Base-by-base conservation (phyloP, 2,329 filamentous ascomycete species). In the Fusarium burgessii region DNA sequence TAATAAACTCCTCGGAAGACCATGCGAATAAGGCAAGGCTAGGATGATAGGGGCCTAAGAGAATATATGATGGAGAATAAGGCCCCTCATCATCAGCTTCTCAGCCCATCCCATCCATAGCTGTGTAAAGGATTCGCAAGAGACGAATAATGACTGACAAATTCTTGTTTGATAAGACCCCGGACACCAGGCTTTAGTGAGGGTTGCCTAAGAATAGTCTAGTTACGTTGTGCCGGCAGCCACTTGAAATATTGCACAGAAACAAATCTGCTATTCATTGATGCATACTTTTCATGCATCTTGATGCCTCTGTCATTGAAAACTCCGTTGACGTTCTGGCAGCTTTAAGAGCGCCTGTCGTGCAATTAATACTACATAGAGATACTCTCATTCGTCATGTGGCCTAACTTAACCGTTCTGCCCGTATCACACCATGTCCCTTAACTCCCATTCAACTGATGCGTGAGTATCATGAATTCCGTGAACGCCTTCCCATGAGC, bases 401-500 rank as follows among this genome's bases (percentile, higher is more conserved):
- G 43, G 54, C 59, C 54, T 58, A 49, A 49, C 50, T 38, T 60
- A 50, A 46, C 54, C 52, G 27, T 66, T 36, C 54, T 49, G 42
- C 50, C 32, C 54, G 38, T 62, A 49, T 56, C 61, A 38, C 35
- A 50, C 57, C 55, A 25, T 65, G 20, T 42, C 23, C 63, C 33
- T 50, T 23, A 25, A 45, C 45, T 35, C 41, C 46, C 35, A 40
- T 60, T 62, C 18, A 42, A 36, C 47, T 54, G 33, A 67, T 66
- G 46, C 68, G 33, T 47, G 35, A 56, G 47, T 41, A 51, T 35
- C n/a, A 56, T 46, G 25, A 18, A 33, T 43, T 41, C 60, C 56
- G 25, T 55, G 23, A 71, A 71, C 69, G 69, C 69, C 69, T 14
- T 70, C 54, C 58, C 49, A 64, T 70, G 54, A 36, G 40, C 20